Evolutionary conservation across 345 rosid genomes (phyloP).

Genomic region (Populus alba): DNA sequence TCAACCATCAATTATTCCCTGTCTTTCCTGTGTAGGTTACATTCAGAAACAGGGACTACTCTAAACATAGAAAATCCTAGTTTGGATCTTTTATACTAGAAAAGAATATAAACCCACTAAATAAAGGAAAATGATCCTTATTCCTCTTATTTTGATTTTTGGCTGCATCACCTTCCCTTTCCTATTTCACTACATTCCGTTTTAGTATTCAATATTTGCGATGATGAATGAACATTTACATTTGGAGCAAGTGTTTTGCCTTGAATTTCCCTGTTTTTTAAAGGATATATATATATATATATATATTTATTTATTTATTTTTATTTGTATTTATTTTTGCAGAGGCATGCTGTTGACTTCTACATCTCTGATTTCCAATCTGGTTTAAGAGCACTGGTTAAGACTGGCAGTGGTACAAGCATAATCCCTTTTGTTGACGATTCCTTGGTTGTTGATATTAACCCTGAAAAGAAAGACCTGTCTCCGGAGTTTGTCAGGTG

Average conservation of each 20-base stretch:
- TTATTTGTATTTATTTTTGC: slow-evolving; percentile 15
- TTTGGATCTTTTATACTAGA: background rate
- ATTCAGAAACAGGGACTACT: background rate
- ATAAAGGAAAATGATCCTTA: background rate
- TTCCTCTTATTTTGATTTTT: background rate
- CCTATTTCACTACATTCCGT: background rate
- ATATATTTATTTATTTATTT: too few relatives aligned
- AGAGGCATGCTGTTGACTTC: slow-evolving; percentile 91
- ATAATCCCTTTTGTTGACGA: slow-evolving; percentile 83
- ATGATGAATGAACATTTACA: background rate
- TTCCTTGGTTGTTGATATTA: slow-evolving; percentile 55
- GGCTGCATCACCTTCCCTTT: background rate
- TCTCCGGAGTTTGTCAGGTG: slow-evolving; percentile 78
- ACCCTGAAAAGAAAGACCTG: slow-evolving; percentile 57
- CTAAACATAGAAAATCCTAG: background rate
- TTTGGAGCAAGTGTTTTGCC: background rate
- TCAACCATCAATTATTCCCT: background rate
- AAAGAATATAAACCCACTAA: too few relatives aligned
- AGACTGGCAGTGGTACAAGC: slow-evolving; percentile 70
- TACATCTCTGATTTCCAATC: slow-evolving; percentile 96
- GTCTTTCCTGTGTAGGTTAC: background rate
- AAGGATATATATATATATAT: background rate
- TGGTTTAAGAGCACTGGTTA: slow-evolving; percentile 89
- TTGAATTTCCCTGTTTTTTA: background rate
- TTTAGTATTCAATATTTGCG: background rate